phyloP scores from a whole-genome alignment of 495 filamentous ascomycete species.

The Sphaerosporella brunnea region DNA sequence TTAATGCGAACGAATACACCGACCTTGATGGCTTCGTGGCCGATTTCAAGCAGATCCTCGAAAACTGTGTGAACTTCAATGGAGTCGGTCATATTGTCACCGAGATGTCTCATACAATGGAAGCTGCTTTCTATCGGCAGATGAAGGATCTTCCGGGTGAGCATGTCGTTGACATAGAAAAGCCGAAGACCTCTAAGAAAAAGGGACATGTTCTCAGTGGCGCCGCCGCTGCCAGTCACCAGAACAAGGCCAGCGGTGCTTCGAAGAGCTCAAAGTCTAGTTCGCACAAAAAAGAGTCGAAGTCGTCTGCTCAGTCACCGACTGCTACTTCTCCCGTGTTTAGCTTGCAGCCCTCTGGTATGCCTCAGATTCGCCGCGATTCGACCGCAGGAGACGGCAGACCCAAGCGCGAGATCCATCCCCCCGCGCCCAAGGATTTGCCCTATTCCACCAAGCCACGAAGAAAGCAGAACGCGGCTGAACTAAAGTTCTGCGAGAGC shows the following conservation, averaged over 20 bases:
- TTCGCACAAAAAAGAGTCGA: conserved; percentile 27
- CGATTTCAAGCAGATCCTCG: conserved; percentile 57
- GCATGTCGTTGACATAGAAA: conserved; percentile 36
- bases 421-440: conserved; percentile 70
- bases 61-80: conserved; percentile 69
- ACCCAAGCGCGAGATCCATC: conserved; percentile 86
- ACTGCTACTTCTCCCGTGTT: conserved; percentile 44
- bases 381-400: conserved; percentile 57
- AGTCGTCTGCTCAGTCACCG: conserved; percentile 37
- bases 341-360: conserved; percentile 62
- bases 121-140: conserved; percentile 41
- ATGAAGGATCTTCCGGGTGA: conserved; percentile 35
- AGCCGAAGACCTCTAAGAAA: conserved; percentile 34
- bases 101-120: conserved; percentile 41
- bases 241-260: conserved; percentile 21
- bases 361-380: conserved; percentile 86
- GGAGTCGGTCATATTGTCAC: conserved; percentile 57
- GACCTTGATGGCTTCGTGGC: conserved; percentile 44
- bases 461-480: conserved; percentile 81
- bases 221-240: conserved; percentile 21
- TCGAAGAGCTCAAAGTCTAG: conserved; percentile 11
- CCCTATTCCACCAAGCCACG: conserved; percentile 69
- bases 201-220: conserved; percentile 33
- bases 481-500: conserved; percentile 77
- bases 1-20: conserved; percentile 41